Conservation (phyloP, 768 basidiomycete species). For the Xerocomus spinulosus region DNA sequence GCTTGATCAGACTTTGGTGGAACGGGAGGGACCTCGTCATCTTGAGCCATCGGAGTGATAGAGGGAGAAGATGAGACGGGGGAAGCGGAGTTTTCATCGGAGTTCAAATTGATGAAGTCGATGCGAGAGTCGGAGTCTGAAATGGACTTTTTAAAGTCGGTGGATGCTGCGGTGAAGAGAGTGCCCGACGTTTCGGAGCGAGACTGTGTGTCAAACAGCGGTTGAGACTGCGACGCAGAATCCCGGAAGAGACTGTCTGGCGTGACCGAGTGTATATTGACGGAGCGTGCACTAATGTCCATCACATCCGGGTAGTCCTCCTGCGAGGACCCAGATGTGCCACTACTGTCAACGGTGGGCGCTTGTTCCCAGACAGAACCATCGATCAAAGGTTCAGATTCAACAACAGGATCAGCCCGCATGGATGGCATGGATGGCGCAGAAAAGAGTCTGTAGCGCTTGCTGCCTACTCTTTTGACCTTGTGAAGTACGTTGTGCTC, state of each 20-base stretch:
- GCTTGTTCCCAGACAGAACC: neutral
- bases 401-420: neutral
- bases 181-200: conserved; percentile 20
- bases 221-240: conserved; percentile 1
- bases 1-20: conserved; percentile 9
- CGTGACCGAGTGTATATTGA: neutral
- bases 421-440: conserved; percentile 6
- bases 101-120: conserved; percentile 1
- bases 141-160: conserved; percentile 3
- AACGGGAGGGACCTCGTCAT: conserved; percentile 1
- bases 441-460: conserved; percentile 19
- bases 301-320: conserved; percentile 16
- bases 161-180: conserved; percentile 8
- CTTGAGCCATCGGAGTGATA: conserved; percentile 4
- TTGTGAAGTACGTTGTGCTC: conserved; percentile 11
- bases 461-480: neutral
- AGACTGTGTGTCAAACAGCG: conserved; percentile 4
- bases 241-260: neutral
- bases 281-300: conserved; percentile 17
- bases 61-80: neutral
- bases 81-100: conserved; percentile 9
- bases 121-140: conserved; percentile 10
- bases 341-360: neutral
- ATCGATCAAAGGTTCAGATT: neutral
- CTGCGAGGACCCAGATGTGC: neutral